These are phyloP conservation scores for Cytospora piceae DNA, from an alignment of 2,329 filamentous ascomycete genomes.

Conservation along the genomic window DNA sequence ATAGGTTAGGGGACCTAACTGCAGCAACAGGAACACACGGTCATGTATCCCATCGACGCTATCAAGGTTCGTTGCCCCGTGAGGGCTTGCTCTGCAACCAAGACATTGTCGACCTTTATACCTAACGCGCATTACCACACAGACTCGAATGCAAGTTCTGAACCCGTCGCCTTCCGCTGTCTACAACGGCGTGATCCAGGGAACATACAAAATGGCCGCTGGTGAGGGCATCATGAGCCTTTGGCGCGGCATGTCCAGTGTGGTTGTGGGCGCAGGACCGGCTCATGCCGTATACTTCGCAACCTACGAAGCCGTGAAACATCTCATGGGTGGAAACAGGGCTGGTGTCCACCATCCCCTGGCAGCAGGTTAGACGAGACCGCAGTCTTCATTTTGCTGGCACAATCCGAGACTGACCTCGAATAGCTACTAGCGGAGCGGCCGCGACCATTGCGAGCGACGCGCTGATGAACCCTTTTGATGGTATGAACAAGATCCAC, in stretches of 20 bases:
- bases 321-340: slow-evolving; percentile 90
- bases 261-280: slow-evolving; percentile 95
- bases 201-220: slow-evolving; percentile 87
- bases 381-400: not conserved
- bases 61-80: slow-evolving; percentile 72
- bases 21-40: slow-evolving; percentile 80
- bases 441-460: slow-evolving; percentile 96
- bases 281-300: slow-evolving; percentile 98
- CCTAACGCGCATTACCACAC: slow-evolving; percentile 28
- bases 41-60: slow-evolving; percentile 98
- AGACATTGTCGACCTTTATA: slow-evolving; percentile 3
- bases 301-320: slow-evolving; percentile 96
- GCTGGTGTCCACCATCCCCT: slow-evolving; percentile 87
- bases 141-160: slow-evolving; percentile 98
- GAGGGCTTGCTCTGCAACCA: slow-evolving; percentile 30
- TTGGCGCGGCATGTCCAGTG: slow-evolving; percentile 96
- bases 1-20: slow-evolving; percentile 31
- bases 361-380: slow-evolving; percentile 72
- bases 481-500: slow-evolving; percentile 63
- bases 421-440: slow-evolving; percentile 83
- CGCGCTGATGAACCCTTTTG: slow-evolving; percentile 98
- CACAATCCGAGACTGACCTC: slow-evolving; percentile 11
- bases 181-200: slow-evolving; percentile 89
- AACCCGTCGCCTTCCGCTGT: slow-evolving; percentile 79
- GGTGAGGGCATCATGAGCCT: slow-evolving; percentile 88